Evolutionary conservation across 805 yeast species (phyloP).

Genomic region (Schizosaccharomyces octosporus): DNA sequence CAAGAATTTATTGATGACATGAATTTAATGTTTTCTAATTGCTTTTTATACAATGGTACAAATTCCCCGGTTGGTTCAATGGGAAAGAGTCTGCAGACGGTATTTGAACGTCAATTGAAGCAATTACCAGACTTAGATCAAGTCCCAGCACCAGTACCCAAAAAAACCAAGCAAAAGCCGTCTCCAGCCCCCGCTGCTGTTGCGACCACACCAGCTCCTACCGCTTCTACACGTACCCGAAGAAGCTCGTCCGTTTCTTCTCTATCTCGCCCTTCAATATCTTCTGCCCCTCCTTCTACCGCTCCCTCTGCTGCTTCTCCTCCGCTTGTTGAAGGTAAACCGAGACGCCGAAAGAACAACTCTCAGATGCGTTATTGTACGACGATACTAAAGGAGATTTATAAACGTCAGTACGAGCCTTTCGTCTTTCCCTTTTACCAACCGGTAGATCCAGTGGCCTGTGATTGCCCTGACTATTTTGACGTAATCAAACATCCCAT

Average conservation of each 20-base stretch:
- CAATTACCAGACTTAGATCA: conserved; percentile 37
- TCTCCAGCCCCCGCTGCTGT: not conserved
- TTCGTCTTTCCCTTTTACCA: conserved; percentile 73
- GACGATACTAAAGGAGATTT: conserved; percentile 56
- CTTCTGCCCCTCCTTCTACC: conserved; percentile 16
- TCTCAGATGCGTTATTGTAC: conserved; percentile 73
- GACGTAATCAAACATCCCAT: conserved; percentile 77
- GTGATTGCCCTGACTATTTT: conserved; percentile 72
- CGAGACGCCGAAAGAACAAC: conserved; percentile 74
- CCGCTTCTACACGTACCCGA: not conserved
- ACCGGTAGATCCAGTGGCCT: conserved; percentile 88
- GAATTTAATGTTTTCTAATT: conserved; percentile 86
- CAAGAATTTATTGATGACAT: conserved; percentile 83
- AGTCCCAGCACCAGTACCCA: conserved; percentile 8
- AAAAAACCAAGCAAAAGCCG: not conserved
- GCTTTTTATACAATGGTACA: conserved; percentile 69
- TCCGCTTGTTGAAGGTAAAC: conserved; percentile 68
- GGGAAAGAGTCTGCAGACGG: conserved; percentile 75
- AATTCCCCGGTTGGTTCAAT: conserved; percentile 64
- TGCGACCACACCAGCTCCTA: not conserved
- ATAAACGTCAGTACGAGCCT: conserved; percentile 57
- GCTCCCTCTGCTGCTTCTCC: conserved; percentile 95
- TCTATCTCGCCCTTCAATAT: not conserved
- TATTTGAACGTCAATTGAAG: conserved; percentile 78
- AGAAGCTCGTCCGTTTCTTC: not conserved